Conservation (phyloP, 208 protist species). For the Crithidia fasciculata region DNA sequence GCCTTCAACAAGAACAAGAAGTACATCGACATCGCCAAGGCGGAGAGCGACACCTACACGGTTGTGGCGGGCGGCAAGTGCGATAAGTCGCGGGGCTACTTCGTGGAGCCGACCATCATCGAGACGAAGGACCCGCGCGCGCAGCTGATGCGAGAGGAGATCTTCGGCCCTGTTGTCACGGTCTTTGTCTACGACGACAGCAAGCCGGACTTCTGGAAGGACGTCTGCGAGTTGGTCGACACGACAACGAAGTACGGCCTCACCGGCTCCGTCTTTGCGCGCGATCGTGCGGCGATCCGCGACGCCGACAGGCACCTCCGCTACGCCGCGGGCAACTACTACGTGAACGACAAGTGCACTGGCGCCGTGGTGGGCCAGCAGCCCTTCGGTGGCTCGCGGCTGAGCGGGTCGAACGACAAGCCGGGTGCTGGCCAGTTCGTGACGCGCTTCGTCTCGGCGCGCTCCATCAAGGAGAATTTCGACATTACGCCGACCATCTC, state of each 20-base stretch:
- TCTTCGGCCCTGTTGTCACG: slow-evolving; percentile 98
- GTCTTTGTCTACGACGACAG: slow-evolving; percentile 95
- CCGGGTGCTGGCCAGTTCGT: slow-evolving; percentile 93
- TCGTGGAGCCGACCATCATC: slow-evolving; percentile 97
- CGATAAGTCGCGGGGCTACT: slow-evolving; percentile 89
- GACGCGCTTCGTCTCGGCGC: slow-evolving; percentile 88
- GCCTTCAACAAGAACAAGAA: slow-evolving; percentile 93
- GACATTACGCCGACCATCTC: slow-evolving; percentile 79
- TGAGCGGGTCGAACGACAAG: slow-evolving; percentile 98
- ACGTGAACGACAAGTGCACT: slow-evolving; percentile 99
- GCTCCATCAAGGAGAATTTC: slow-evolving; percentile 97
- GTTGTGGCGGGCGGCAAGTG: slow-evolving; percentile 81
- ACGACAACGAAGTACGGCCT: slow-evolving; percentile 92
- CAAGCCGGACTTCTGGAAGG: slow-evolving; percentile 81
- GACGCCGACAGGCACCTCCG: slow-evolving; percentile 71
- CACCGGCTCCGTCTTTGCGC: slow-evolving; percentile 94
- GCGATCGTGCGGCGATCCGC: slow-evolving; percentile 75
- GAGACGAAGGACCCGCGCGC: slow-evolving; percentile 88
- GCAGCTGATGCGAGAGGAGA: slow-evolving; percentile 95
- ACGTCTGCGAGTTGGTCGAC: slow-evolving; percentile 87
- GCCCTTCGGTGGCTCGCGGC: slow-evolving; percentile 95
- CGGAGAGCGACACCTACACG: slow-evolving; percentile 60
- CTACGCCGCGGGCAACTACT: slow-evolving; percentile 96
- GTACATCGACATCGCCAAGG: slow-evolving; percentile 96
- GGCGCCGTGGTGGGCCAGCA: slow-evolving; percentile 98